Evolutionary conservation across 2,329 filamentous ascomycete species (phyloP).

Genomic region (Microdochium paspali): DNA sequence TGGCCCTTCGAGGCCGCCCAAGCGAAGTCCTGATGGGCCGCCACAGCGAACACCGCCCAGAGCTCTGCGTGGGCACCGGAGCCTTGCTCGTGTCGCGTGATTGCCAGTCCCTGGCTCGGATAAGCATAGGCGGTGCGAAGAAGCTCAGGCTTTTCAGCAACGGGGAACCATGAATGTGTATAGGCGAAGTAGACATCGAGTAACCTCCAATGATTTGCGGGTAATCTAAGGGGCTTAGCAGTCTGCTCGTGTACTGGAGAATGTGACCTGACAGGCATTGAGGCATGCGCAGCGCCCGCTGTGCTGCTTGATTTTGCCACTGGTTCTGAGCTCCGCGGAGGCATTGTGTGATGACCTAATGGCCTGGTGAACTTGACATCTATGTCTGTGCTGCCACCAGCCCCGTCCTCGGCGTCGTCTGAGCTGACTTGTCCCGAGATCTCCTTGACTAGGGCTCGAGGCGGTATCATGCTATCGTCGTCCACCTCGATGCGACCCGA

Average conservation of each 20-base stretch:
- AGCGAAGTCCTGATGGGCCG: conserved; percentile 40
- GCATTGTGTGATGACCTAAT: background rate
- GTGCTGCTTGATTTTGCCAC: background rate
- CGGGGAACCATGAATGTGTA: conserved; percentile 68
- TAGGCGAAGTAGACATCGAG: conserved; percentile 68
- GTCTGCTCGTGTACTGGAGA: background rate
- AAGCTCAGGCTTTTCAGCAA: conserved; percentile 57
- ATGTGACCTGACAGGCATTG: background rate
- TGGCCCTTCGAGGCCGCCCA: conserved; percentile 7
- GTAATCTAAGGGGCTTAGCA: conserved; percentile 26
- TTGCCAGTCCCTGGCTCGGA: conserved; percentile 19
- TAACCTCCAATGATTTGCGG: conserved; percentile 46
- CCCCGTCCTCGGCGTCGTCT: background rate
- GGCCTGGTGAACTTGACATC: background rate
- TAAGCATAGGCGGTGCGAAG: conserved; percentile 37
- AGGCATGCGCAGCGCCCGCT: background rate
- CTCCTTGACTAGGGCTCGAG: conserved; percentile 16
- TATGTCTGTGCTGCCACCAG: background rate
- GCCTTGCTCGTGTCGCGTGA: conserved; percentile 15
- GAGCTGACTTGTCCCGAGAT: conserved; percentile 22
- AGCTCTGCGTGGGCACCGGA: conserved; percentile 43
- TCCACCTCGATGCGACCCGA: conserved; percentile 27
- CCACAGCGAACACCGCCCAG: conserved; percentile 50
- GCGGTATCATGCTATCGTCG: conserved; percentile 17
- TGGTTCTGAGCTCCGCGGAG: background rate